Evolutionary conservation across 352 stramenopile species (phyloP).

Genomic region (Globisporangium takayamanum): DNA sequence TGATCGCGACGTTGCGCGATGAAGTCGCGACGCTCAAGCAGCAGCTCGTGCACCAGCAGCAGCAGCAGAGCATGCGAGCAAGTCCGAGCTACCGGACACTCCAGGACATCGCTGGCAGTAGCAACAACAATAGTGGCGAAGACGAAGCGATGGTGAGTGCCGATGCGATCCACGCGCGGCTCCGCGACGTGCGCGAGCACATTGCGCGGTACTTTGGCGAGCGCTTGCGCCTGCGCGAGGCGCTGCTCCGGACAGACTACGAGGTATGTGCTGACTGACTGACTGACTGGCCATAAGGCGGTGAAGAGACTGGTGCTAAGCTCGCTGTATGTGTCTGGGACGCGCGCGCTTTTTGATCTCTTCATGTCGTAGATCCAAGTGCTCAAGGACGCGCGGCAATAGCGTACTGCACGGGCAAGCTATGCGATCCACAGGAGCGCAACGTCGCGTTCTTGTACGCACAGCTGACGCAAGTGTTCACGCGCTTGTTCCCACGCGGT

Average conservation of each 20-base stretch:
- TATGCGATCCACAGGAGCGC: no score
- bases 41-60: slow-evolving; percentile 32
- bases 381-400: slow-evolving; percentile 23
- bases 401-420: no score
- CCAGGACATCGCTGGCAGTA: not conserved
- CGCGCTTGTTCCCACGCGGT: no score
- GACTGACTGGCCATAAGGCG: not conserved
- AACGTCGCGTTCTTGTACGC: no score
- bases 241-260: slow-evolving; percentile 76
- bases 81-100: not conserved
- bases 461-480: no score
- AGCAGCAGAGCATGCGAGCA: slow-evolving; percentile 4
- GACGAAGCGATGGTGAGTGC: slow-evolving; percentile 4
- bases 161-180: slow-evolving; percentile 3
- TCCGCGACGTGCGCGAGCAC: slow-evolving; percentile 48
- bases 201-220: slow-evolving; percentile 87
- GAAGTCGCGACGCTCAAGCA: slow-evolving; percentile 84
- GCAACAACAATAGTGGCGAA: slow-evolving; percentile 15
- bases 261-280: slow-evolving; percentile 23
- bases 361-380: slow-evolving; percentile 1
- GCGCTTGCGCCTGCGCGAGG: slow-evolving; percentile 65
- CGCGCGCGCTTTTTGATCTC: not conserved
- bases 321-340: not conserved
- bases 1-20: slow-evolving; percentile 80
- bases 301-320: not conserved